Percentiles rank a stretch among this genome's conserved stretches.
phyloP scores from a whole-genome alignment of 768 basidiomycete genomes.

The Trametes elegans region DNA sequence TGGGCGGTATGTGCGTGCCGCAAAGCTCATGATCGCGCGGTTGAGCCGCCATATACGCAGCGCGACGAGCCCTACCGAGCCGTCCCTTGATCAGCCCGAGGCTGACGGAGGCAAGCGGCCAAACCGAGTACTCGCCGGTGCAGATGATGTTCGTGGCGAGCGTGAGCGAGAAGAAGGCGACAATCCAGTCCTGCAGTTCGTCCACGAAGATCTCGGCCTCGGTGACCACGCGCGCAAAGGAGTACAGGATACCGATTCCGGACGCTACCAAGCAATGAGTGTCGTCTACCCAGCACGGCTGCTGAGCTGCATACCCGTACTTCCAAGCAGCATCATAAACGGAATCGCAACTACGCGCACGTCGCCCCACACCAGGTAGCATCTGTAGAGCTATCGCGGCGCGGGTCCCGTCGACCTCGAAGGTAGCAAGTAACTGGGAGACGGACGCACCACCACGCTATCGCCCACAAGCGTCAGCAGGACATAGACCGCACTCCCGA shows the following conservation, averaged over 20 bases:
- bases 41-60: slow-evolving; percentile 37
- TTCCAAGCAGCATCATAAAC: slow-evolving; percentile 29
- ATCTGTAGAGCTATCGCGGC: background rate
- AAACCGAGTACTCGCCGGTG: slow-evolving; percentile 27
- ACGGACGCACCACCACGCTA: slow-evolving; percentile 6
- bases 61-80: slow-evolving; percentile 31
- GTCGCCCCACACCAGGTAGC: slow-evolving; percentile 14
- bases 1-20: slow-evolving; percentile 30
- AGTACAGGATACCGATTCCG: slow-evolving; percentile 32
- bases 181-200: slow-evolving; percentile 37
- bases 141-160: slow-evolving; percentile 38
- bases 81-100: background rate
- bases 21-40: slow-evolving; percentile 24
- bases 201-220: slow-evolving; percentile 33
- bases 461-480: slow-evolving; percentile 40
- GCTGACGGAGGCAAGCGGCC: background rate
- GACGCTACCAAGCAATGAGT: slow-evolving; percentile 19
- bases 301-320: slow-evolving; percentile 28
- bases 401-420: slow-evolving; percentile 26
- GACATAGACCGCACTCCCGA: slow-evolving; percentile 37
- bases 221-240: slow-evolving; percentile 30
- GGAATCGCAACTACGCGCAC: slow-evolving; percentile 27
- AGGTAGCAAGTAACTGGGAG: background rate
- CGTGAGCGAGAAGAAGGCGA: slow-evolving; percentile 38
- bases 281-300: background rate